Evolutionary conservation across 352 stramenopile species (phyloP).

Genomic region (Pythium chondricola): DNA sequence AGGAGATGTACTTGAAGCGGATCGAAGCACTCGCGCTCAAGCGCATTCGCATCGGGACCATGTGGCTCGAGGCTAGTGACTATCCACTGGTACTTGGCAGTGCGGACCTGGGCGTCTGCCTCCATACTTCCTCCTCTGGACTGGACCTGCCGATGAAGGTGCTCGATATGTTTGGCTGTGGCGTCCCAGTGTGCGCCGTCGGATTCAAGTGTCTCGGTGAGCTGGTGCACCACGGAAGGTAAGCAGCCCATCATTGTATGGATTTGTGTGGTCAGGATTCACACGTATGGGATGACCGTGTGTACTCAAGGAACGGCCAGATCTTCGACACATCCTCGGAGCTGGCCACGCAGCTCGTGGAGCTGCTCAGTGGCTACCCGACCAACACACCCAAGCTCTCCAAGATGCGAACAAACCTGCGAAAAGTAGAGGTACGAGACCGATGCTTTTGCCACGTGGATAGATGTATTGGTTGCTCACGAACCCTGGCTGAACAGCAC

Average conservation of each 20-base stretch:
- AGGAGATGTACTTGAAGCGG: slow-evolving; percentile 83
- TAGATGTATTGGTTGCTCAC: too few relatives aligned
- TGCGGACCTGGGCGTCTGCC: slow-evolving; percentile 95
- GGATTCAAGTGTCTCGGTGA: slow-evolving; percentile 95
- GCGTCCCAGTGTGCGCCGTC: slow-evolving; percentile 95
- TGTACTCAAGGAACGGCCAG: slow-evolving; percentile 53
- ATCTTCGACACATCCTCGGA: slow-evolving; percentile 58
- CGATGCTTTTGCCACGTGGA: too few relatives aligned
- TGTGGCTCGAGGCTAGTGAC: slow-evolving; percentile 96
- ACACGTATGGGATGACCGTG: neutral
- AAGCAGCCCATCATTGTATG: too few relatives aligned
- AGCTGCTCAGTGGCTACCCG: slow-evolving; percentile 56
- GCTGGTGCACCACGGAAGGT: slow-evolving; percentile 89
- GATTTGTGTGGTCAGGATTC: neutral
- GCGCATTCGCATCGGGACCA: slow-evolving; percentile 83
- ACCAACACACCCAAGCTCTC: slow-evolving; percentile 28
- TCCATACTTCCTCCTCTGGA: slow-evolving; percentile 98
- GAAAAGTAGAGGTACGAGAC: slow-evolving; percentile 56
- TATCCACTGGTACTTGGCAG: slow-evolving; percentile 94
- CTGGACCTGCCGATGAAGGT: slow-evolving; percentile 99
- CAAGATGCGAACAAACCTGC: slow-evolving; percentile 41
- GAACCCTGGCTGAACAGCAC: slow-evolving; percentile 30
- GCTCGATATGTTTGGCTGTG: slow-evolving; percentile 98
- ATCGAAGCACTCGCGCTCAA: slow-evolving; percentile 69
- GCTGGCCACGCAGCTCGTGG: slow-evolving; percentile 52